phyloP scores from a whole-genome alignment of 768 basidiomycete species.

The Trametes elegans region DNA sequence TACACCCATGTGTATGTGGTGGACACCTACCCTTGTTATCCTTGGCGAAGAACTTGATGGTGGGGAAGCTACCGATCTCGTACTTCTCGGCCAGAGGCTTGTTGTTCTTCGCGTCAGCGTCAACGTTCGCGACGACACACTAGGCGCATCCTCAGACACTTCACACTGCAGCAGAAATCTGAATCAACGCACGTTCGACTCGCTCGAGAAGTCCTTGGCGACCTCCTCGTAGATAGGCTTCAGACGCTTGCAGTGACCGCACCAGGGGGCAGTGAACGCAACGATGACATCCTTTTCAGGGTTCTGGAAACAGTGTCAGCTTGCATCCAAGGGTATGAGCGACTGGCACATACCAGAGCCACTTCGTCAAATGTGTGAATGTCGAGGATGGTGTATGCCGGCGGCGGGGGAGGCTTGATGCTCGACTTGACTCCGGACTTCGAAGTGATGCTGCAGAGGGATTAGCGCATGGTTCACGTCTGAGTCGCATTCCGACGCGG shows the following conservation, averaged over 20 bases:
- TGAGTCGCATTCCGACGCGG: too few species aligned
- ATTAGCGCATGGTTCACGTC: background rate
- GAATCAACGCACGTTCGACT: slow-evolving; percentile 60
- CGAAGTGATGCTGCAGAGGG: slow-evolving; percentile 54
- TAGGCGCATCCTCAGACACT: slow-evolving; percentile 27
- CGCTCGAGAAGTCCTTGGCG: slow-evolving; percentile 73
- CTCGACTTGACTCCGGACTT: slow-evolving; percentile 84
- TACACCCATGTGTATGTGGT: too few species aligned
- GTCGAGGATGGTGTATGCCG: slow-evolving; percentile 66
- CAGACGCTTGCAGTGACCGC: slow-evolving; percentile 92
- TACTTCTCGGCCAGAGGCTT: slow-evolving; percentile 67
- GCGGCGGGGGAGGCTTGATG: slow-evolving; percentile 81
- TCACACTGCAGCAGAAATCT: too few species aligned
- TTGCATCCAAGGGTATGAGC: background rate
- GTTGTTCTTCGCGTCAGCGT: slow-evolving; percentile 86
- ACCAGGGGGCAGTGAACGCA: slow-evolving; percentile 84
- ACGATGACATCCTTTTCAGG: slow-evolving; percentile 80
- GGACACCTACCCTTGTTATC: slow-evolving; percentile 42
- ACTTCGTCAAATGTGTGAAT: slow-evolving; percentile 72
- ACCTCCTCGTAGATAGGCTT: slow-evolving; percentile 89
- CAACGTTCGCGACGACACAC: slow-evolving; percentile 89
- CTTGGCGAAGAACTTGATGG: slow-evolving; percentile 92
- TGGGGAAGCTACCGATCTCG: slow-evolving; percentile 81
- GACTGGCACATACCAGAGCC: slow-evolving; percentile 48
- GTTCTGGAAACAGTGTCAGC: slow-evolving; percentile 41